phyloP scores from a whole-genome alignment of 1,139 yeast genomes.

The Williopsis jadinii region DNA sequence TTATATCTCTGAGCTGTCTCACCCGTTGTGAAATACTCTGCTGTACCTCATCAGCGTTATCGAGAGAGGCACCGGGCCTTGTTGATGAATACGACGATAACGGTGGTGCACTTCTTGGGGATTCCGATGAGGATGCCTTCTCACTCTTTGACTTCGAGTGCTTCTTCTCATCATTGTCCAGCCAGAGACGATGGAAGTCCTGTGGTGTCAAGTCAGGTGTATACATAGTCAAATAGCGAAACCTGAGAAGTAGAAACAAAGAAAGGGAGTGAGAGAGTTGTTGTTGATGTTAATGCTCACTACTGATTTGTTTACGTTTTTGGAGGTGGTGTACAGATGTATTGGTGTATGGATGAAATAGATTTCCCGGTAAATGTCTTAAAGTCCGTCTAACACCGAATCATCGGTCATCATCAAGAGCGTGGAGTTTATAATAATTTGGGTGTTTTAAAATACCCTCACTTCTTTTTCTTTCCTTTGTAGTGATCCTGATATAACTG shows the following conservation, averaged over 20 bases:
- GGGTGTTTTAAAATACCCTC: too few relatives aligned
- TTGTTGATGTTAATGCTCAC: background rate
- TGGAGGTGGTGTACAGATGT: background rate
- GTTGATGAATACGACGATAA: conserved; percentile 47
- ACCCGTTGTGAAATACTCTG: conserved; percentile 29
- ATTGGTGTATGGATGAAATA: background rate
- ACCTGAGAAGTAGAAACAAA: background rate
- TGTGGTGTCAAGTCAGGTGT: conserved; percentile 38
- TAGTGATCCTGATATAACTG: too few relatives aligned
- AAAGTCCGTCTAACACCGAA: too few relatives aligned
- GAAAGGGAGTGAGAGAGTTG: background rate
- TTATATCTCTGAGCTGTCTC: conserved; percentile 35
- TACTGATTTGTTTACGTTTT: too few relatives aligned
- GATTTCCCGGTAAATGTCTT: too few relatives aligned
- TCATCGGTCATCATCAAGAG: too few relatives aligned
- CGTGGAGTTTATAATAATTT: too few relatives aligned
- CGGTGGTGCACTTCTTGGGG: conserved; percentile 37
- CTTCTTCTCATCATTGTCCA: conserved; percentile 3
- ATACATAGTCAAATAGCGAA: conserved; percentile 28
- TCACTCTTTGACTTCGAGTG: background rate
- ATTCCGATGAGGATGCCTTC: background rate
- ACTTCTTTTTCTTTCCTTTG: too few relatives aligned
- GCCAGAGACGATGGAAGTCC: conserved; percentile 40
- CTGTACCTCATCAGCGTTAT: conserved; percentile 10
- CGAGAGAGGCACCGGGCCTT: conserved; percentile 36